phyloP scores from a whole-genome alignment of 371 early-diverging fungal genomes.

The Entomophthora muscae region DNA sequence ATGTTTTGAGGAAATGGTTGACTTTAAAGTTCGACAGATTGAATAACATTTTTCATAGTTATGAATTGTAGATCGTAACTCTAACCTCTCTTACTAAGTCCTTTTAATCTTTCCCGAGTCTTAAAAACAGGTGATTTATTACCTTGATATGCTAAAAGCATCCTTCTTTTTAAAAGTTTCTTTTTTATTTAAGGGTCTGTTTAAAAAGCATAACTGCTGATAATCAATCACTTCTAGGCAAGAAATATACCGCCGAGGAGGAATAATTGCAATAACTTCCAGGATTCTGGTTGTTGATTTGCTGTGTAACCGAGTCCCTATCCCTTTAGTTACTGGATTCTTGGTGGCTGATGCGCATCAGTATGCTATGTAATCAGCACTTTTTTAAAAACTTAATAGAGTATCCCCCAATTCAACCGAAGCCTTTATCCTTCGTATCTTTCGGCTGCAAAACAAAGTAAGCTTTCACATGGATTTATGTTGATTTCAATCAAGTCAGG shows the following conservation, averaged over 20 bases:
- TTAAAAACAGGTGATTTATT: too few relatives aligned
- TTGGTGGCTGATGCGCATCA: slow-evolving; percentile 75
- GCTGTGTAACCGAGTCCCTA: slow-evolving; percentile 59
- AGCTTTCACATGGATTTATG: background rate
- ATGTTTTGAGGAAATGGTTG: too few relatives aligned
- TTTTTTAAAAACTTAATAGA: slow-evolving; percentile 17
- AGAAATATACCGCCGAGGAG: slow-evolving; percentile 56
- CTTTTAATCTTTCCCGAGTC: too few relatives aligned
- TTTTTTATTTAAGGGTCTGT: too few relatives aligned
- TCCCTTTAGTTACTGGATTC: slow-evolving; percentile 62
- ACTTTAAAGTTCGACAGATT: too few relatives aligned
- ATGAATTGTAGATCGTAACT: too few relatives aligned
- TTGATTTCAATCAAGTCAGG: slow-evolving; percentile 36
- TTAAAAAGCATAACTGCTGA: too few relatives aligned
- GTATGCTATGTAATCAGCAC: slow-evolving; percentile 16
- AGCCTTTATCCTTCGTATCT: slow-evolving; percentile 69
- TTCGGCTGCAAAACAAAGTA: slow-evolving; percentile 55
- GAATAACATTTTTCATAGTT: too few relatives aligned
- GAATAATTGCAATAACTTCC: slow-evolving; percentile 74
- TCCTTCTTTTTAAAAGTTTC: too few relatives aligned
- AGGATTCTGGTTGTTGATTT: slow-evolving; percentile 88
- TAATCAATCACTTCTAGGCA: background rate
- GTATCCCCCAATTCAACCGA: slow-evolving; percentile 65
- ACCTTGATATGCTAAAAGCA: too few relatives aligned
- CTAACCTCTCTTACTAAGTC: too few relatives aligned